A percentile compares a stretch with the other conserved stretches of the same genome.
These are phyloP conservation scores for Sporisorium scitamineum DNA, from an alignment of 1,284 basidiomycete species.

Conservation along the genomic window DNA sequence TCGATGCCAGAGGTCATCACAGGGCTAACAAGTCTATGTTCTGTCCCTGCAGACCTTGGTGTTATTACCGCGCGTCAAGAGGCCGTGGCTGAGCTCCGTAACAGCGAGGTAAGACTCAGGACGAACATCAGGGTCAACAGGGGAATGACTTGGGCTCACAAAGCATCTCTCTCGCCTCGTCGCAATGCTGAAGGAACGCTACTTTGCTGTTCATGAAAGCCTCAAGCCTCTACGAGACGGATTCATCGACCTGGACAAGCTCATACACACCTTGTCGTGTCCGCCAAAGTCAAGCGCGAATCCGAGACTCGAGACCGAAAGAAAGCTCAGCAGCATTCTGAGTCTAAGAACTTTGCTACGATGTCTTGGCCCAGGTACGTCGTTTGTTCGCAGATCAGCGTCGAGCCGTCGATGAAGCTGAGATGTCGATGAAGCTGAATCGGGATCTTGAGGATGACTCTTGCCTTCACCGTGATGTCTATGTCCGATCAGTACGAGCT, in stretches of 20 bases:
- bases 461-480: neutral
- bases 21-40: slow-evolving; percentile 4
- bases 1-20: neutral
- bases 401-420: neutral
- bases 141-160: neutral
- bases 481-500: slow-evolving; percentile 71
- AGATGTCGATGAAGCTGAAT: neutral
- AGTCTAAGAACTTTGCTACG: slow-evolving; percentile 76
- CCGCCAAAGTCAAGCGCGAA: slow-evolving; percentile 20
- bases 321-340: slow-evolving; percentile 81
- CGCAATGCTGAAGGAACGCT: slow-evolving; percentile 73
- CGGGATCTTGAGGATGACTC: neutral
- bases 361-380: slow-evolving; percentile 33
- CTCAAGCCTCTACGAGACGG: slow-evolving; percentile 75
- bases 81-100: slow-evolving; percentile 75
- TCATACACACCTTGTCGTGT: slow-evolving; percentile 73
- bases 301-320: slow-evolving; percentile 74
- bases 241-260: slow-evolving; percentile 85
- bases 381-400: neutral
- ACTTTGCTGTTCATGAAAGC: slow-evolving; percentile 77
- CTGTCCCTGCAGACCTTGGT: slow-evolving; percentile 71
- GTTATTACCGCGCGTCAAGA: slow-evolving; percentile 82
- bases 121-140: too few relatives aligned
- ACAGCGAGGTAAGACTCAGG: slow-evolving; percentile 73
- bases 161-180: neutral